These are phyloP conservation scores for Suhomyces prunicola DNA, from an alignment of 805 yeast genomes.

Conservation along the genomic window DNA sequence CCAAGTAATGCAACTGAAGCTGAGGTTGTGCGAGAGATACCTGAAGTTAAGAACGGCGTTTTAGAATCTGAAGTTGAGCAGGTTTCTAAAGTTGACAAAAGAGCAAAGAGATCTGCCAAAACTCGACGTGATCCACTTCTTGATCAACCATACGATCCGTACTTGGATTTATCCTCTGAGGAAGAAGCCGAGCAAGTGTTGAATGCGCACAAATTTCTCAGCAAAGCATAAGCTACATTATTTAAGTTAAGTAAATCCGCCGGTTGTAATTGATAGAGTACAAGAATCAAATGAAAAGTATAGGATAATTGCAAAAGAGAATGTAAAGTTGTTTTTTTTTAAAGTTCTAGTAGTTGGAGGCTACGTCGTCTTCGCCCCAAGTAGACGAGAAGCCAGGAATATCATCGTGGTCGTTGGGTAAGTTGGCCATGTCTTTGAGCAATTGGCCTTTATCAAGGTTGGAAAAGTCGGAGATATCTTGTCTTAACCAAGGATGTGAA, in stretches of 20 bases:
- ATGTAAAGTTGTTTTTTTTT: background rate
- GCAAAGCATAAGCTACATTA: background rate
- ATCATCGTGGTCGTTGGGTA: constrained; percentile 24
- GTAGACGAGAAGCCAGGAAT: constrained; percentile 33
- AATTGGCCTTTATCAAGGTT: constrained; percentile 6
- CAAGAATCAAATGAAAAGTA: background rate
- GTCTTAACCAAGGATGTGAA: constrained; percentile 50
- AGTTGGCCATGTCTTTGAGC: constrained; percentile 14
- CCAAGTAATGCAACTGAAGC: background rate
- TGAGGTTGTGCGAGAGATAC: too few relatives aligned
- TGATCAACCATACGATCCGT: constrained; percentile 24
- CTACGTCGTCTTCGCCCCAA: constrained; percentile 13
- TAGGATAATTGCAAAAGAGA: background rate
- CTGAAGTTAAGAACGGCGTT: background rate
- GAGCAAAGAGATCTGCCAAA: background rate
- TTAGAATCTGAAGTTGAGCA: background rate
- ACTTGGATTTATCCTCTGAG: constrained; percentile 23
- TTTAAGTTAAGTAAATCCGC: background rate
- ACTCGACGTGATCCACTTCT: constrained; percentile 15
- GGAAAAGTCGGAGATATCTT: constrained; percentile 7
- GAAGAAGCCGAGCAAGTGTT: constrained; percentile 6
- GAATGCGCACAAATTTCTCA: background rate
- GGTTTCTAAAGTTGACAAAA: background rate
- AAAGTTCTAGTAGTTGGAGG: background rate
- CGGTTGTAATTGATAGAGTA: background rate